These are phyloP conservation scores for Plasmopara viticola DNA, from an alignment of 352 stramenopile genomes.

Conservation along the genomic window DNA sequence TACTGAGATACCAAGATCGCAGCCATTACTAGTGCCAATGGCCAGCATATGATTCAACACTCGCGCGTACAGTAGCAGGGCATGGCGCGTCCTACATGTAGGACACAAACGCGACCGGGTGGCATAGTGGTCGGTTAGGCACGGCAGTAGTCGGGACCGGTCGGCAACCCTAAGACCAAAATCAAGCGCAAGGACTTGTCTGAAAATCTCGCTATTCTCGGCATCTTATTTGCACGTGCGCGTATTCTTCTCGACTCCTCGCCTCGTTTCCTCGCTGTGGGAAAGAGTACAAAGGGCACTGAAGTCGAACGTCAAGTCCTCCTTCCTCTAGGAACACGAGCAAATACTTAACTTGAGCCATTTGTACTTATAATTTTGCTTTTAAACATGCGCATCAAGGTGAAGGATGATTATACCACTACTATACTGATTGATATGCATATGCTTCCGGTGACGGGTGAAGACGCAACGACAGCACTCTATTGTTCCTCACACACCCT, in stretches of 20 bases:
- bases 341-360: constrained; percentile 28
- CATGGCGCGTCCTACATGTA: neutral
- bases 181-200: neutral
- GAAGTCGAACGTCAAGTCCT: constrained; percentile 3
- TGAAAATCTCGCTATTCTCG: constrained; percentile 13
- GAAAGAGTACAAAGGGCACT: neutral
- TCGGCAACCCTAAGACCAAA: too few relatives aligned
- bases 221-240: constrained; percentile 28
- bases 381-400: constrained; percentile 37
- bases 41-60: too few relatives aligned
- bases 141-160: too few relatives aligned
- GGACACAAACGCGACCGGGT: too few relatives aligned
- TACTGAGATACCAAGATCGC: too few relatives aligned
- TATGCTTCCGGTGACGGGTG: constrained; percentile 28
- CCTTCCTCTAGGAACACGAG: constrained; percentile 5
- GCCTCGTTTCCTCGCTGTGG: constrained; percentile 15
- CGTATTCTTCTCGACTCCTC: constrained; percentile 20
- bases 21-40: neutral
- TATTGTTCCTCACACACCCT: constrained; percentile 33
- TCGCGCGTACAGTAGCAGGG: too few relatives aligned
- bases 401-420: constrained; percentile 34
- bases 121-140: too few relatives aligned
- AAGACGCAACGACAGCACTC: constrained; percentile 32
- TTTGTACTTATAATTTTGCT: constrained; percentile 47
- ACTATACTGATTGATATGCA: constrained; percentile 30